Base-by-base conservation (phyloP, 768 basidiomycete species). In the Agaricus bisporus region DNA sequence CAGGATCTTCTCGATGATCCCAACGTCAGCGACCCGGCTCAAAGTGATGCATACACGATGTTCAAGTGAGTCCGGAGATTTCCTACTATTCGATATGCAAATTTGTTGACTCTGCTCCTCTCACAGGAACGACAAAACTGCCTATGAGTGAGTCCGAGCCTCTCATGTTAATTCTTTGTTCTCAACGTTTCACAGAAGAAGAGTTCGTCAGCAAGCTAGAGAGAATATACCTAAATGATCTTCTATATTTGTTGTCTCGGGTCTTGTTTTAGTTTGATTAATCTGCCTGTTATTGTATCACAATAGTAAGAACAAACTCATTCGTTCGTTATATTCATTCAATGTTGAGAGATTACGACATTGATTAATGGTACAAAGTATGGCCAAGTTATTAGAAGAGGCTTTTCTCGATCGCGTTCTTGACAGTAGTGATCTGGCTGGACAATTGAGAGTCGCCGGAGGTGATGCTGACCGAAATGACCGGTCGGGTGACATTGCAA, bases 1-100 rank as follows among this genome's bases (percentile, higher is more conserved):
- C 97, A 99, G 68, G 97, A 98, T 62, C 75, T 99, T 2, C 73
- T 99, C 55, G 87, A 95, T 63, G 90, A 95, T 59, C 95, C 97
- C 8, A 99, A 99, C 63, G 90, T 95, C 39, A 90, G 88, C 55
- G 97, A 99, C 71, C 97, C 97, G 6, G 97, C 97, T 1, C 97
- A 99, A 66, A 93, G 94, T 51, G 95, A 98, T 61, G 97, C 97
- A 10, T 98, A 98, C 70, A 95, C 92, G 29, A 90, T 97, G 86
- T 98, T 94, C 79, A 97, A 95, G 95, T 95, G 61, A 63, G 92
- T 74, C 20, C 32, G 11, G 3, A 3, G 53, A 20, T 41, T 42
- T 38, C 41, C 20, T 32, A 7, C n/a, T 28, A 50, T 26, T 41
- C 42, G 7, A 37, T 18, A 3, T 17, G 26, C 14, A 43, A 5